These are phyloP conservation scores for Eucalyptus caleyi DNA, from an alignment of 345 rosid genomes.

Conservation along the genomic window DNA sequence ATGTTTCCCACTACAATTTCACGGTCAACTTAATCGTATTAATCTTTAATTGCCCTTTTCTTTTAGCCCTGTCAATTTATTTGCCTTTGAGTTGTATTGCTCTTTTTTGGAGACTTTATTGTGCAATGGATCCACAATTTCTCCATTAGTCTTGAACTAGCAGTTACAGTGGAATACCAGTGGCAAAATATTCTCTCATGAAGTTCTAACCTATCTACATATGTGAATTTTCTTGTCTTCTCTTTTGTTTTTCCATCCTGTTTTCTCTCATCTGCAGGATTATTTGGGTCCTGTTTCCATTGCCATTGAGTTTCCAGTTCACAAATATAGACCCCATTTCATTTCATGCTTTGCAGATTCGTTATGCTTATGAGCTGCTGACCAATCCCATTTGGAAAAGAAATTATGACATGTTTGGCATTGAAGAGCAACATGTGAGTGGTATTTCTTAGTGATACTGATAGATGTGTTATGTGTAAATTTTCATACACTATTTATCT, in stretches of 20 bases:
- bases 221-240: neutral
- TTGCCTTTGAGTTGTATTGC: neutral
- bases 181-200: neutral
- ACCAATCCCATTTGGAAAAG: constrained; percentile 67
- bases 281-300: neutral
- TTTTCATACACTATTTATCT: neutral
- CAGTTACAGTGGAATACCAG: neutral
- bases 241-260: neutral
- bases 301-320: neutral
- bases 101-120: neutral
- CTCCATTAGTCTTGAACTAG: neutral
- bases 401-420: constrained; percentile 63
- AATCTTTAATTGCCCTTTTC: neutral
- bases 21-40: neutral
- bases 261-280: neutral
- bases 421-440: constrained; percentile 79
- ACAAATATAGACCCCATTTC: neutral
- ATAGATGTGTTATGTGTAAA: neutral
- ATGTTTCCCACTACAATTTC: neutral
- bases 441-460: neutral
- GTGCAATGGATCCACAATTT: neutral
- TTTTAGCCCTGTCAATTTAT: neutral
- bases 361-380: constrained; percentile 75
- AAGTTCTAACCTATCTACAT: neutral
- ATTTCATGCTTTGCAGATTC: constrained; percentile 35